phyloP scores from a whole-genome alignment of 331 rosid species.

The Dryas integrifolia region DNA sequence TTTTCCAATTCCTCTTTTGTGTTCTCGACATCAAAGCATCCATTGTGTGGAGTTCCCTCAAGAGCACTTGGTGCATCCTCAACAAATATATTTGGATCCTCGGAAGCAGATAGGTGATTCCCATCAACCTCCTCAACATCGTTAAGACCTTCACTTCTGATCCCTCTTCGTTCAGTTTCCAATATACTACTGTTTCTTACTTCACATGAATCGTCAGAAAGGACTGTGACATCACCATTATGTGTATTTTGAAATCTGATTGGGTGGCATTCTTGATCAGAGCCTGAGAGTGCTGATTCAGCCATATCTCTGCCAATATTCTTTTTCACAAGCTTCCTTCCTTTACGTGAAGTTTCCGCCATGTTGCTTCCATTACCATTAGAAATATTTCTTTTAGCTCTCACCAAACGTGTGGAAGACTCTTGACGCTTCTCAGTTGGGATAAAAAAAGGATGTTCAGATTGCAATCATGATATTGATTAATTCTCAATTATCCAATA shows the following conservation, averaged over 20 bases:
- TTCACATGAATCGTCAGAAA: constrained; percentile 37
- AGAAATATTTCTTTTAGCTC: constrained; percentile 45
- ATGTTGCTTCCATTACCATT: constrained; percentile 24
- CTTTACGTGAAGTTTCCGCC: constrained; percentile 47
- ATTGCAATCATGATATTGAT: not conserved
- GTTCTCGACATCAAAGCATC: constrained; percentile 33
- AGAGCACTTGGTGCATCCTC: constrained; percentile 33
- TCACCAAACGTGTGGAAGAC: constrained; percentile 41
- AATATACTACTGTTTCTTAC: constrained; percentile 25
- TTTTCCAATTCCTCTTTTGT: constrained; percentile 23
- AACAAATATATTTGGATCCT: constrained; percentile 25
- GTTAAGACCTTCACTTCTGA: constrained; percentile 31
- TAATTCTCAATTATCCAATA: not conserved
- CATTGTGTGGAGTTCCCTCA: constrained; percentile 36
- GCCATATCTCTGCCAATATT: constrained; percentile 19
- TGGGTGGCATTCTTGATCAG: constrained; percentile 31
- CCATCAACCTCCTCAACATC: constrained; percentile 36
- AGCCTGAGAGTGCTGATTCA: constrained; percentile 35
- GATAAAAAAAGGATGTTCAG: constrained; percentile 3
- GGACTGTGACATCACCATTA: constrained; percentile 27
- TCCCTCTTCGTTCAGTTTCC: constrained; percentile 34
- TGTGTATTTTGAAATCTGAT: constrained; percentile 26
- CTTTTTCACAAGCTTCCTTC: constrained; percentile 44
- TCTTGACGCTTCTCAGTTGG: constrained; percentile 35
- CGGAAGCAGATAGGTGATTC: constrained; percentile 28